A percentile compares a stretch with the other conserved stretches of the same genome.
Evolutionary conservation across 441 rosid genomes (phyloP).

Genomic region (Erysimum cheiri): DNA sequence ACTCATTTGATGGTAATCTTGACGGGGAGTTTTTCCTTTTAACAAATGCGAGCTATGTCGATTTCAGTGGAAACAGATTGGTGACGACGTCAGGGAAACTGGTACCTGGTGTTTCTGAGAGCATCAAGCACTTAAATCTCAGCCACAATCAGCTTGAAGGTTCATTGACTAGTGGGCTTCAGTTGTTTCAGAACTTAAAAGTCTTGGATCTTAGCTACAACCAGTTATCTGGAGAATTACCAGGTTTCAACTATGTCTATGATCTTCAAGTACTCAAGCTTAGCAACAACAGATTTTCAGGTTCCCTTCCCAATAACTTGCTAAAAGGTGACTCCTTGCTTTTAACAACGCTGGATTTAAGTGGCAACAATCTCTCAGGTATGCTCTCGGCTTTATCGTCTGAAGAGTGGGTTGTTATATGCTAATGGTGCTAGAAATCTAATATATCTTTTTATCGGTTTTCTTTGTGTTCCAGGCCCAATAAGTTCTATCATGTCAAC

Average conservation of each 20-base stretch:
- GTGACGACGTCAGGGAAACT: constrained; percentile 70
- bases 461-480: constrained; percentile 65
- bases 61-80: constrained; percentile 78
- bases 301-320: constrained; percentile 82
- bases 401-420: background rate
- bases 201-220: constrained; percentile 94
- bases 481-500: constrained; percentile 82
- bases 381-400: constrained; percentile 30
- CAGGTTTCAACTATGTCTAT: constrained; percentile 87
- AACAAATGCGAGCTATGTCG: constrained; percentile 80
- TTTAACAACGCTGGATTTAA: constrained; percentile 80
- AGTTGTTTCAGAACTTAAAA: constrained; percentile 71
- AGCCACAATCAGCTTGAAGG: constrained; percentile 91
- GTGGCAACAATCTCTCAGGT: constrained; percentile 98
- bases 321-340: constrained; percentile 90
- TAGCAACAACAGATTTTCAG: constrained; percentile 83
- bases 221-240: constrained; percentile 86
- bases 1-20: constrained; percentile 75
- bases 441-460: background rate
- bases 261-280: constrained; percentile 92
- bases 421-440: constrained; percentile 7
- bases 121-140: constrained; percentile 74
- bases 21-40: constrained; percentile 82
- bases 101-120: constrained; percentile 83
- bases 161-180: constrained; percentile 71